Evolutionary conservation across 1,139 yeast species (phyloP).

Genomic region (Hyphopichia burtonii): DNA sequence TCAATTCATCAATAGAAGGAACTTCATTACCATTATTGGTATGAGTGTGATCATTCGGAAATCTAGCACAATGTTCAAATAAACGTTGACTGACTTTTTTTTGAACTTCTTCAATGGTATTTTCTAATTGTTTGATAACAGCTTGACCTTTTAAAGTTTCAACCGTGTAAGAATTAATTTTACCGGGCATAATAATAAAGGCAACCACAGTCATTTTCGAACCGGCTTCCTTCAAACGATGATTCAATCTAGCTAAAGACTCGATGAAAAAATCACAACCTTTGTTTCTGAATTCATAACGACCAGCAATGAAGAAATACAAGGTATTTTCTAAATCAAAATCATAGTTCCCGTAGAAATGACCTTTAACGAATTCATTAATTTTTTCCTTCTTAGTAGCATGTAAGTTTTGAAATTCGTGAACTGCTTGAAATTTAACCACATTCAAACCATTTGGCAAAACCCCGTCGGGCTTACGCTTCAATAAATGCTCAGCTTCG

Average conservation of each 20-base stretch:
- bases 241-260: conserved; percentile 87
- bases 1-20: conserved; percentile 71
- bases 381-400: conserved; percentile 89
- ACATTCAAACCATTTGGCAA: conserved; percentile 96
- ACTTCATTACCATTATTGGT: conserved; percentile 55
- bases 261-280: conserved; percentile 97
- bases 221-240: conserved; percentile 74
- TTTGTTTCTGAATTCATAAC: conserved; percentile 94
- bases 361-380: conserved; percentile 93
- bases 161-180: conserved; percentile 89
- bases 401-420: conserved; percentile 95
- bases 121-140: conserved; percentile 86
- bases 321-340: conserved; percentile 92
- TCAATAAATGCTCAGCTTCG: conserved; percentile 89
- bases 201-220: conserved; percentile 94
- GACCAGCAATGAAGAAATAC: conserved; percentile 94
- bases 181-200: conserved; percentile 98
- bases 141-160: conserved; percentile 97
- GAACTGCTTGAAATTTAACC: conserved; percentile 94
- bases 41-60: conserved; percentile 57
- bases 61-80: conserved; percentile 87
- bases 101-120: conserved; percentile 87
- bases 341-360: conserved; percentile 94
- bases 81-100: conserved; percentile 82
- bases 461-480: conserved; percentile 96